These are phyloP conservation scores for Saccharum hybrid DNA, from an alignment of 202 grass and related monocot genomes.

Conservation along the genomic window DNA sequence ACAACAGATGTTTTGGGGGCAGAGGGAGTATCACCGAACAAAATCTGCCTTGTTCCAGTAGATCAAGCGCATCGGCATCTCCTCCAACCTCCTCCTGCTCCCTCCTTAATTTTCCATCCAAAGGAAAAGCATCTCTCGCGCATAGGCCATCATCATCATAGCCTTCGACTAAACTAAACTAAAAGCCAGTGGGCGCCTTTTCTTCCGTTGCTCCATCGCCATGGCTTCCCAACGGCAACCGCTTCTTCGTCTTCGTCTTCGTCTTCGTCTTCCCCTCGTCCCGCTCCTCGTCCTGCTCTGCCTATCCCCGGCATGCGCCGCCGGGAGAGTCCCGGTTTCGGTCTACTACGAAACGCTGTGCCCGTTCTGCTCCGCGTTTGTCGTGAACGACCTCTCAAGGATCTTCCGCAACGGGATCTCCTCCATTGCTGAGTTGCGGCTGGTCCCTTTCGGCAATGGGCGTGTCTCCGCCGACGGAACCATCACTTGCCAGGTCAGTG, in stretches of 20 bases:
- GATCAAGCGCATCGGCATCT: constrained; percentile 53
- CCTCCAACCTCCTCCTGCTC: not conserved
- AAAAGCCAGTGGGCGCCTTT: constrained; percentile 7
- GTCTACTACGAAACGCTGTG: constrained; percentile 92
- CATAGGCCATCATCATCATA: constrained; percentile 23
- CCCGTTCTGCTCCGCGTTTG: constrained; percentile 77
- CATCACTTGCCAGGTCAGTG: constrained; percentile 72
- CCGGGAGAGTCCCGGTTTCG: constrained; percentile 62
- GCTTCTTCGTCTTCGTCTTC: not conserved
- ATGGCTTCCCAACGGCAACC: constrained; percentile 52
- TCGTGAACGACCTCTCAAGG: constrained; percentile 68
- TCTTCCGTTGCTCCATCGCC: constrained; percentile 4
- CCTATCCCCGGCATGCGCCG: constrained; percentile 44
- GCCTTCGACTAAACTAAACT: constrained; percentile 4
- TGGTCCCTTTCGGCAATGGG: constrained; percentile 86
- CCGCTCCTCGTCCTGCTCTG: constrained; percentile 47
- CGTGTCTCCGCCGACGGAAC: constrained; percentile 54
- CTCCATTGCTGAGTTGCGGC: constrained; percentile 65
- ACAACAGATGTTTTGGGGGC: too few relatives aligned
- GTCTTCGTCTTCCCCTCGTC: constrained; percentile 35
- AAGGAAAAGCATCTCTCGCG: constrained; percentile 53
- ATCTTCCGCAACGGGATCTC: constrained; percentile 74
- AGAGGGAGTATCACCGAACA: not conserved
- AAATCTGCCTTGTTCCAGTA: constrained; percentile 33
- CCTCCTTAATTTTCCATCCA: not conserved